Conservation (phyloP, 1,284 basidiomycete species). For the Sporisorium graminicola region DNA sequence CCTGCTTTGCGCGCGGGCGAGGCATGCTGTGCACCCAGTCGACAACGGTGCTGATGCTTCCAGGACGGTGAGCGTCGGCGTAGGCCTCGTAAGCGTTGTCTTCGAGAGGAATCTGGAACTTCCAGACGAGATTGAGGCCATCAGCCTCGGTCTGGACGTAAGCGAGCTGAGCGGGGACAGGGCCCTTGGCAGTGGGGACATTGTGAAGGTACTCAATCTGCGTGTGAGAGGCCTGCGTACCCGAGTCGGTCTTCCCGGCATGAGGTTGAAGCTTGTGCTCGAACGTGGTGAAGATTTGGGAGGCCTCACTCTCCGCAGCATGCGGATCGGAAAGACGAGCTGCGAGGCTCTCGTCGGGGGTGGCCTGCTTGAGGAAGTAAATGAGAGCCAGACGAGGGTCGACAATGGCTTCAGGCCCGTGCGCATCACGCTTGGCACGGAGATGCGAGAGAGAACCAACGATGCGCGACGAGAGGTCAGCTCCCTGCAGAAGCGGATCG, state of each 20-base stretch:
- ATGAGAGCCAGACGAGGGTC: constrained; percentile 57
- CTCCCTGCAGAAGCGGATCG: constrained; percentile 55
- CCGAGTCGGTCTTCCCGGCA: constrained; percentile 47
- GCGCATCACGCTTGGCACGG: constrained; percentile 27
- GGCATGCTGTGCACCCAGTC: constrained; percentile 62
- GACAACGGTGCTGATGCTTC: constrained; percentile 50
- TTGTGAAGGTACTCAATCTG: constrained; percentile 57
- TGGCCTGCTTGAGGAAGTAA: constrained; percentile 57
- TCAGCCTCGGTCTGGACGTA: constrained; percentile 54
- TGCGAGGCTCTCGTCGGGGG: constrained; percentile 48
- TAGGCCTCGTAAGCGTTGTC: constrained; percentile 62
- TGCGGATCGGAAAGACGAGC: constrained; percentile 42
- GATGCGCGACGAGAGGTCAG: constrained; percentile 49
- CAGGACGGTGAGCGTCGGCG: constrained; percentile 55
- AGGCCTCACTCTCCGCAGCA: constrained; percentile 37
- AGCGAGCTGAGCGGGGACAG: constrained; percentile 57
- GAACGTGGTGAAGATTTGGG: constrained; percentile 53
- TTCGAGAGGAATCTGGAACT: constrained; percentile 58
- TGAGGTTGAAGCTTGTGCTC: constrained; percentile 56
- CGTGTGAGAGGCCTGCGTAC: constrained; percentile 35
- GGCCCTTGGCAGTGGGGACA: constrained; percentile 58
- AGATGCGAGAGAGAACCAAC: constrained; percentile 41
- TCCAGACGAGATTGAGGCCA: constrained; percentile 55
- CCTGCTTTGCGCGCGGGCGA: constrained; percentile 22
- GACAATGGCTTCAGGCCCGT: constrained; percentile 43